Percentiles rank a stretch among this genome's conserved stretches.
Evolutionary conservation across 2,329 filamentous ascomycete genomes (phyloP).

Genomic region (Sarocladium strictum): DNA sequence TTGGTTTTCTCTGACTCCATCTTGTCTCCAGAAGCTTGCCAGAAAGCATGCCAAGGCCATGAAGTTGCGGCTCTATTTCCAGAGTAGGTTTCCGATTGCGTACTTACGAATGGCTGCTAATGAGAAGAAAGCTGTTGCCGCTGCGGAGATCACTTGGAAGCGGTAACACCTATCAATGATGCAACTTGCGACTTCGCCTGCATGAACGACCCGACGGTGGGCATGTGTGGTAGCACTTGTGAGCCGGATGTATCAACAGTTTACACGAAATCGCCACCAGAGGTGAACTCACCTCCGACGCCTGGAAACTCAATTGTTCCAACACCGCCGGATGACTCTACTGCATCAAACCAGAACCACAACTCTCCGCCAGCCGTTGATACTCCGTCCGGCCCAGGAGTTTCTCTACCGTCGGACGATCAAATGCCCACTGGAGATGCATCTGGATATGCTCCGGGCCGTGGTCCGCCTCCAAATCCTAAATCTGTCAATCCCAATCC

Average conservation of each 20-base stretch:
- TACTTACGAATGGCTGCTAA: not conserved
- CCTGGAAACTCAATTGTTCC: not conserved
- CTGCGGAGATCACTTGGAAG: slow-evolving; percentile 26
- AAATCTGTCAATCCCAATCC: not conserved
- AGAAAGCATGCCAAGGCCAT: slow-evolving; percentile 22
- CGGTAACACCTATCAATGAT: slow-evolving; percentile 22
- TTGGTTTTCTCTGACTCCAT: slow-evolving; percentile 17
- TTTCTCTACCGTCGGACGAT: not conserved
- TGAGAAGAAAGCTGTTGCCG: slow-evolving; percentile 25
- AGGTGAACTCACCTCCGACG: not conserved
- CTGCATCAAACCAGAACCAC: not conserved
- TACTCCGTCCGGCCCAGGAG: not conserved
- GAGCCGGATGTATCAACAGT: slow-evolving; percentile 24
- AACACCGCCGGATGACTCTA: not conserved
- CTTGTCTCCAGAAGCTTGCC: slow-evolving; percentile 22
- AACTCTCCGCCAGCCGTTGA: not conserved
- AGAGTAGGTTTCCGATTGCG: slow-evolving; percentile 20
- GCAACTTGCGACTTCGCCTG: slow-evolving; percentile 25
- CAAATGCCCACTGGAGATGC: slow-evolving; percentile 9
- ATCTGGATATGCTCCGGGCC: slow-evolving; percentile 8
- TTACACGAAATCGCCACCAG: slow-evolving; percentile 15
- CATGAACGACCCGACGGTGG: slow-evolving; percentile 20
- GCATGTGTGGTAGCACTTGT: slow-evolving; percentile 28
- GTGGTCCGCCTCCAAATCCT: not conserved
- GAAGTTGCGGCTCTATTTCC: slow-evolving; percentile 24